Conservation (phyloP, 345 rosid genomes). For the Eucalyptus tenuipes region DNA sequence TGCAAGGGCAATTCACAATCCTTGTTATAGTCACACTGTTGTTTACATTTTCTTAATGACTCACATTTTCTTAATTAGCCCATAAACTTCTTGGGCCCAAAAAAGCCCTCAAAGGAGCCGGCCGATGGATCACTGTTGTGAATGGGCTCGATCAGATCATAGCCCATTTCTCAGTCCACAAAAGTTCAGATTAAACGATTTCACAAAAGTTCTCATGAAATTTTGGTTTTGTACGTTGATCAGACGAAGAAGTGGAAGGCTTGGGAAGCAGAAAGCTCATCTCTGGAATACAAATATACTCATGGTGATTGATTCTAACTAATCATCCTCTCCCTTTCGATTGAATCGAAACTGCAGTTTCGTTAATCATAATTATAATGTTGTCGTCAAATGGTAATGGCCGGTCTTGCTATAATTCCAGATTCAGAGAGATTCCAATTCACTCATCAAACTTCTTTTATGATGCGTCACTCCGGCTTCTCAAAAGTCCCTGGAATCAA, state of each 20-base stretch:
- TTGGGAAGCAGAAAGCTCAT: conserved; percentile 39
- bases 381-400: background rate
- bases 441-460: conserved; percentile 55
- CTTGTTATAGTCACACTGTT: background rate
- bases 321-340: background rate
- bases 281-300: conserved; percentile 21
- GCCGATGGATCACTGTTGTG: background rate
- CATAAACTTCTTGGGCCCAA: background rate
- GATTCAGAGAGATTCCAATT: conserved; percentile 48
- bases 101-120: background rate
- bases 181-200: background rate
- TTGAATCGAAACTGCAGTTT: accelerated
- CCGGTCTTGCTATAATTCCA: background rate
- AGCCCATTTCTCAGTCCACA: background rate
- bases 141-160: background rate
- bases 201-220: background rate
- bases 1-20: background rate
- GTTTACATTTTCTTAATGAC: no score
- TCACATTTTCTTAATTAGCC: background rate
- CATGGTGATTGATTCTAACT: conserved; percentile 9
- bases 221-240: background rate
- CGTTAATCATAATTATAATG: accelerated
- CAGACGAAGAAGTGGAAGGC: conserved; percentile 55
- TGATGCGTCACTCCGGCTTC: conserved; percentile 32
- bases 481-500: conserved; percentile 11